Evolutionary conservation across 164 flowering plant genomes (phyloP).

Genomic region (Nymphaea thermarum): DNA sequence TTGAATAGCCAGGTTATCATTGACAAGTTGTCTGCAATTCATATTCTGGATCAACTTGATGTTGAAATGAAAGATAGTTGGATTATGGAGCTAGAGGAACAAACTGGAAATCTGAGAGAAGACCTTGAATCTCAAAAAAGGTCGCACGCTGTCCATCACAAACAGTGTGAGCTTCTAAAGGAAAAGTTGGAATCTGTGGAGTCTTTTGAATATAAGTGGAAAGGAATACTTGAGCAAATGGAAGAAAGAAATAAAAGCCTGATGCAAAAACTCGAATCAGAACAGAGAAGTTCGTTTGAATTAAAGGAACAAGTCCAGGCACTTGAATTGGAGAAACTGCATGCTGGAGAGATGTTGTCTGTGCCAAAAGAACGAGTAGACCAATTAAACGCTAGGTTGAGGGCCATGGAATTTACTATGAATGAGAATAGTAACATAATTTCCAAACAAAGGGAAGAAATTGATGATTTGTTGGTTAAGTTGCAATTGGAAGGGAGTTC

Average conservation of each 20-base stretch:
- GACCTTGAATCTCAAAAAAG: not conserved
- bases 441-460: constrained; percentile 15
- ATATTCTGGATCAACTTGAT: not conserved
- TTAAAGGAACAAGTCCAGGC: not conserved
- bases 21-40: not conserved
- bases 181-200: not conserved
- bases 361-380: not conserved
- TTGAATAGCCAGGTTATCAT: not conserved
- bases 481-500: constrained; percentile 7
- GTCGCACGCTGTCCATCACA: not conserved
- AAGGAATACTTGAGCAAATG: not conserved
- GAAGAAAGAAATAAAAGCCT: not conserved
- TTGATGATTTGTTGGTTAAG: constrained; percentile 4
- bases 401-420: not conserved
- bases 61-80: not conserved
- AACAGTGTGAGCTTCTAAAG: not conserved
- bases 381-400: not conserved
- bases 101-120: not conserved
- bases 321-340: not conserved
- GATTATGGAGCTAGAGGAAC: not conserved
- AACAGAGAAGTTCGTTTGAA: too few species aligned
- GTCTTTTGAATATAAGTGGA: not conserved
- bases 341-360: not conserved
- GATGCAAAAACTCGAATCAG: not conserved
- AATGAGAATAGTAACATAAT: constrained; percentile 1